Evolutionary conservation across 2,329 filamentous ascomycete genomes (phyloP).

Genomic region (Chaetomium globosum): DNA sequence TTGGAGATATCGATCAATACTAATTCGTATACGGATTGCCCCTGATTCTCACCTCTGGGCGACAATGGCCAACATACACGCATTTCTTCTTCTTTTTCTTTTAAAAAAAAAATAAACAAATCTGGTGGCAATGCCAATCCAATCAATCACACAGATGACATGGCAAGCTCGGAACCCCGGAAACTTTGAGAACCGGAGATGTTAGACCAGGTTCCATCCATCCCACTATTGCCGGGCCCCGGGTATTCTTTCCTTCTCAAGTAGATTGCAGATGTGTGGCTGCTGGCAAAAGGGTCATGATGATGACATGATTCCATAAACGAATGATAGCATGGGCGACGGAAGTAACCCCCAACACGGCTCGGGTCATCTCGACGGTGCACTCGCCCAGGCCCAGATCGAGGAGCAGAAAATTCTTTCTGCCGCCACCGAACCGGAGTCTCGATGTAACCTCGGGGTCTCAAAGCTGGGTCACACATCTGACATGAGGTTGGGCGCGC

Average conservation of each 20-base stretch:
- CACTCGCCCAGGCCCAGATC: neutral
- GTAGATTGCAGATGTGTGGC: neutral
- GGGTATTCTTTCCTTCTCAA: neutral
- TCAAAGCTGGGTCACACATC: neutral
- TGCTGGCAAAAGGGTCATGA: neutral
- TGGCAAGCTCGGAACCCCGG: neutral
- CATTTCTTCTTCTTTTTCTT: too few relatives aligned
- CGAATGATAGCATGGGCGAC: neutral
- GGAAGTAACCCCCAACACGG: neutral
- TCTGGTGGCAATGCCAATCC: too few relatives aligned
- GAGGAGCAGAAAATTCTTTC: constrained; percentile 4
- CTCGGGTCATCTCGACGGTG: neutral
- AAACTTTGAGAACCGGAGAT: neutral
- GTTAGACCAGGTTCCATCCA: too few relatives aligned
- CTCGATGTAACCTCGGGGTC: constrained; percentile 16
- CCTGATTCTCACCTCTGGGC: too few relatives aligned
- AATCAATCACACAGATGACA: too few relatives aligned
- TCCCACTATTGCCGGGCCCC: neutral
- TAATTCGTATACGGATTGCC: too few relatives aligned
- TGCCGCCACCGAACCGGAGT: constrained; percentile 5
- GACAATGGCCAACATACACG: too few relatives aligned
- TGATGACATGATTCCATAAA: neutral
- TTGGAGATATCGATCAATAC: too few relatives aligned
- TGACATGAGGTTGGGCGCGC: constrained; percentile 4
- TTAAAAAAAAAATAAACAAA: too few relatives aligned